Percentiles rank a stretch among this genome's conserved stretches.
Evolutionary conservation across 495 filamentous ascomycete species (phyloP).

Genomic region (Annulohypoxylon bovei): DNA sequence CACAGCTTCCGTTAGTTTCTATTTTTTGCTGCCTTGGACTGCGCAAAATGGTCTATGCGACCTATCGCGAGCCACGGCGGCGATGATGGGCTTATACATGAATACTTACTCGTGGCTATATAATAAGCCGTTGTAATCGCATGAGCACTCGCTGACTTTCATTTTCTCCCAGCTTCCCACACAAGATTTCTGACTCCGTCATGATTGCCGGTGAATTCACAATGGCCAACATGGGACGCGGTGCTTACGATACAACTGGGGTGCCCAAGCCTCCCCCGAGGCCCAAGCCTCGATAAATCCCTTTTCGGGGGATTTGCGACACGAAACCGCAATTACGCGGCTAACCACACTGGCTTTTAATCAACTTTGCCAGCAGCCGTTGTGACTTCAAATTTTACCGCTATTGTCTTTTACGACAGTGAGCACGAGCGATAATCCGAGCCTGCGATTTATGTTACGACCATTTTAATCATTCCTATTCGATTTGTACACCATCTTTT

Average conservation of each 20-base stretch:
- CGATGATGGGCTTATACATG: conserved; percentile 31
- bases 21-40: conserved; percentile 34
- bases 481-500: conserved; percentile 38
- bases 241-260: conserved; percentile 67
- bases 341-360: conserved; percentile 20
- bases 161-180: conserved; percentile 22
- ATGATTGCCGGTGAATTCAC: conserved; percentile 61
- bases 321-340: conserved; percentile 9
- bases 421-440: conserved; percentile 18
- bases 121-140: conserved; percentile 12
- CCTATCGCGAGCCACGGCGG: conserved; percentile 30
- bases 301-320: conserved; percentile 17
- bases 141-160: conserved; percentile 42
- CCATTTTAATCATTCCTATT: conserved; percentile 37
- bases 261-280: conserved; percentile 63
- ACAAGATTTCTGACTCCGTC: conserved; percentile 25
- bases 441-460: conserved; percentile 33
- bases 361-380: conserved; percentile 22
- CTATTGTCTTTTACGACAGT: conserved; percentile 4
- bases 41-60: conserved; percentile 26
- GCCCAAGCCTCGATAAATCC: conserved; percentile 61
- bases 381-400: neutral
- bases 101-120: conserved; percentile 21
- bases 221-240: conserved; percentile 63
- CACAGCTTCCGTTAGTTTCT: conserved; percentile 25